Base-by-base conservation (phyloP, 441 rosid species). In the Eutrema salsugineum region DNA sequence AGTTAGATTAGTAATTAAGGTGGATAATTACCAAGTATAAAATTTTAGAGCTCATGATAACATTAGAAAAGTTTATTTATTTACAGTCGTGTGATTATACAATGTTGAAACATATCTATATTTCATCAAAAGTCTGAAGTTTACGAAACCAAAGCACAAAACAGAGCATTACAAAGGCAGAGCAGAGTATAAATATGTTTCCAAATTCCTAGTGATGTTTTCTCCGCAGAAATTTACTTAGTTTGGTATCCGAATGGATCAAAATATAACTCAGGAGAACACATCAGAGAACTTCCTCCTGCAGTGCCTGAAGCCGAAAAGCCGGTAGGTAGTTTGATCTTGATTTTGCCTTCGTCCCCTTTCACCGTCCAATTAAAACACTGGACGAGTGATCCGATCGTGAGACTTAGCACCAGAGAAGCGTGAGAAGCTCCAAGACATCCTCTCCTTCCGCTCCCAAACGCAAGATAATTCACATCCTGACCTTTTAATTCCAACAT, bases 301-400 rank as follows among this genome's bases (percentile, higher is more conserved):
- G 77, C 68, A 22, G 77, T 47, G 8, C 76, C 76, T 5, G 79
- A 76, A 40, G 66, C 76, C 4, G 78, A 65, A 51, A 72, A 78
- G 3, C 86, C 86, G 0, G 56, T 78, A 1, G 79, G 54, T 17
- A 67, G 66, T 3, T 28, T 72, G 14, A 59, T 78, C 56, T 80
- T 57, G 58, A 78, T 48, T 33, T 70, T 75, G 22, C 38, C 59
- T 24, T 80, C 78, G 2, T 76, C 80, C 11, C 68, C 78, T 5
- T 46, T 71, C 48, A 78, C 33, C 9, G 24, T 50, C 86, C 86
- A 80, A 19, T 83, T 54, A 65, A 83, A 80, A 69, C 86, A 83
- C 16, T 83, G 84, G 11, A 80, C 77, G 3, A 83, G 67, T 8
- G 83, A 79, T 30, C 78, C 86, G 0, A 81, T 55, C 0, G 81